These are phyloP conservation scores for Quercus variabilis DNA, from an alignment of 306 rosid species.

Conservation along the genomic window DNA sequence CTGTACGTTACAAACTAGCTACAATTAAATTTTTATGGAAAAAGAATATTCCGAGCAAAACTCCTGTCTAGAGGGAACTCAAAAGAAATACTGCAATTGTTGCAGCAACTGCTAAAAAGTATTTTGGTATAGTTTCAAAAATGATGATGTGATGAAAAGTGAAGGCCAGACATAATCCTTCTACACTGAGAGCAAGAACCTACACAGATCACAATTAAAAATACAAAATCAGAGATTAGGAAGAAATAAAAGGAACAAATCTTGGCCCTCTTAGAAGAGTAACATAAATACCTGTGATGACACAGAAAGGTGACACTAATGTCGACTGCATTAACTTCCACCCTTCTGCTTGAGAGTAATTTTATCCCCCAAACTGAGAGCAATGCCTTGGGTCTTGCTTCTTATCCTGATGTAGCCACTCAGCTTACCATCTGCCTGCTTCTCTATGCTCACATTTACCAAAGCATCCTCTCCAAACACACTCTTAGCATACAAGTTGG, in stretches of 20 bases:
- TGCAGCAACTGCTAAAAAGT: background rate
- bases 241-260: background rate
- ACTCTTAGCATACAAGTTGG: slow-evolving; percentile 94
- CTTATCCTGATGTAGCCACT: slow-evolving; percentile 97
- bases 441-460: slow-evolving; percentile 93
- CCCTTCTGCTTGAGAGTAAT: slow-evolving; percentile 99
- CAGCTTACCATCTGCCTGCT: slow-evolving; percentile 81
- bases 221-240: background rate
- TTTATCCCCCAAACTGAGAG: slow-evolving; percentile 96
- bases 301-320: background rate
- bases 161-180: background rate
- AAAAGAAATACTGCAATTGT: background rate
- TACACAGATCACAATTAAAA: background rate
- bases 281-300: background rate
- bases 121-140: background rate
- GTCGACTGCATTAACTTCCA: slow-evolving; percentile 4
- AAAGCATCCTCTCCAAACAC: slow-evolving; percentile 98
- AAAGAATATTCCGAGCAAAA: background rate
- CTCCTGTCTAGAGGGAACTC: background rate
- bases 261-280: background rate
- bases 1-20: background rate
- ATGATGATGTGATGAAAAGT: background rate
- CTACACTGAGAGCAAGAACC: background rate
- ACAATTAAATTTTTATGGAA: background rate
- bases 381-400: slow-evolving; percentile 99